These are phyloP conservation scores for Peronospora destructor DNA, from an alignment of 352 stramenopile genomes.

Conservation along the genomic window DNA sequence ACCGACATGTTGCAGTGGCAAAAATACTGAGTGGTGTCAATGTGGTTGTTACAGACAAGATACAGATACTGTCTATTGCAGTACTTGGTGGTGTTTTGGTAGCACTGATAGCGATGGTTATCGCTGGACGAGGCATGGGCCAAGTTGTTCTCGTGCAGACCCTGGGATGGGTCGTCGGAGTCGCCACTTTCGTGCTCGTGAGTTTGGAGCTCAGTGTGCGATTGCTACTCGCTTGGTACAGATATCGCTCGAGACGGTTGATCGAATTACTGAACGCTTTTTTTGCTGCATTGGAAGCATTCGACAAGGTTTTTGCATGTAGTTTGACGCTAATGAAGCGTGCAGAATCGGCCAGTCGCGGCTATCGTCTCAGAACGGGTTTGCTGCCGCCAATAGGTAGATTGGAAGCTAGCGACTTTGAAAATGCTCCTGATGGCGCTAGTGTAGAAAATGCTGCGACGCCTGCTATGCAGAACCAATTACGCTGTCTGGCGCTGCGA, in stretches of 20 bases:
- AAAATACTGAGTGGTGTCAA: slow-evolving; percentile 10
- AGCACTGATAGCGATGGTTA: neutral
- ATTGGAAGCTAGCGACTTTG: slow-evolving; percentile 25
- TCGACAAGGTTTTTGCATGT: slow-evolving; percentile 25
- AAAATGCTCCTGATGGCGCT: neutral
- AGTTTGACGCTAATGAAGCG: slow-evolving; percentile 50
- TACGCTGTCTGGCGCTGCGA: slow-evolving; percentile 40
- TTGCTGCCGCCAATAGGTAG: slow-evolving; percentile 48
- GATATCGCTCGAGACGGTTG: slow-evolving; percentile 7
- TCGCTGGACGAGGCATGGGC: neutral
- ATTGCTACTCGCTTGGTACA: slow-evolving; percentile 17
- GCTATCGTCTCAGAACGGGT: slow-evolving; percentile 39
- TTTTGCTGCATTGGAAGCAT: slow-evolving; percentile 4
- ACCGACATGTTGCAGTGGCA: neutral
- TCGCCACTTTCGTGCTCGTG: slow-evolving; percentile 2
- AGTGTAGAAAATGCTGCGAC: neutral
- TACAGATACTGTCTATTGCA: neutral
- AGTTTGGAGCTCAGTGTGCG: slow-evolving; percentile 12
- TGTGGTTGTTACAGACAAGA: neutral
- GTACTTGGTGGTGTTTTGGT: slow-evolving; percentile 1
- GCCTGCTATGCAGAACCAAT: slow-evolving; percentile 6
- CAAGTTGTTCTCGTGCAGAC: slow-evolving; percentile 1
- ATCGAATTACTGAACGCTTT: slow-evolving; percentile 9
- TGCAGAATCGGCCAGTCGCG: slow-evolving; percentile 44
- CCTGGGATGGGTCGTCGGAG: slow-evolving; percentile 1